Conservation (phyloP, 2,329 filamentous ascomycete genomes). For the Phialophora macrospora region DNA sequence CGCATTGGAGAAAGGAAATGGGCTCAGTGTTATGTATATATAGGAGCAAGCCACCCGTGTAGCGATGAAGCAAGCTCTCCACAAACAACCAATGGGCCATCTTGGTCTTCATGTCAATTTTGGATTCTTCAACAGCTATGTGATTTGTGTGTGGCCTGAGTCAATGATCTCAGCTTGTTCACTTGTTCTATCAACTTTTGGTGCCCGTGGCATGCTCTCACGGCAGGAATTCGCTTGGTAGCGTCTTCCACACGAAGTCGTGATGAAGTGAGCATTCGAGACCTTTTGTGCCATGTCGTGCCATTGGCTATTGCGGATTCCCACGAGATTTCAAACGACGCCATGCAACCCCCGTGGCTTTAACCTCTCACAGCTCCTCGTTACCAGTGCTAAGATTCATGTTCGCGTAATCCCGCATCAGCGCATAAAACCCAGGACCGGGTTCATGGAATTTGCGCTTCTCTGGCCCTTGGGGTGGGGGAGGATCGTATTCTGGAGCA, state of each 20-base stretch:
- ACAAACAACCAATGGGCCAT: not conserved
- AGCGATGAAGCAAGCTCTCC: not conserved
- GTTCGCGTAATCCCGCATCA: not conserved
- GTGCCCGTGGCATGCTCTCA: not conserved
- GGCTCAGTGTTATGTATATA: not conserved
- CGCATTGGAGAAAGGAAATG: not conserved
- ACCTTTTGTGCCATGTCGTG: not conserved
- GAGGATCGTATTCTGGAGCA: conserved; percentile 1
- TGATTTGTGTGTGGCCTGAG: not conserved
- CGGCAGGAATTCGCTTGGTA: not conserved
- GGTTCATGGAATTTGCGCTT: conserved; percentile 5
- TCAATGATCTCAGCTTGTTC: not conserved
- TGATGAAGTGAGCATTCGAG: not conserved
- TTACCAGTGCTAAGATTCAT: not conserved
- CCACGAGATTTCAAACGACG: not conserved
- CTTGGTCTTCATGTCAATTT: not conserved
- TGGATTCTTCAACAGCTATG: not conserved
- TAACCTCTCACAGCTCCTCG: not conserved
- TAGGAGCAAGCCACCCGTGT: not conserved
- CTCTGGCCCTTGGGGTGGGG: not conserved
- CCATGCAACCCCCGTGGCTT: not conserved
- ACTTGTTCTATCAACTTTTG: not conserved
- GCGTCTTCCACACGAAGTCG: not conserved
- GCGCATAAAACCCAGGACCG: conserved; percentile 1
- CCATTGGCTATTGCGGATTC: not conserved